phyloP scores from a whole-genome alignment of 2,329 filamentous ascomycete species.

The Microdochium bolleyi region DNA sequence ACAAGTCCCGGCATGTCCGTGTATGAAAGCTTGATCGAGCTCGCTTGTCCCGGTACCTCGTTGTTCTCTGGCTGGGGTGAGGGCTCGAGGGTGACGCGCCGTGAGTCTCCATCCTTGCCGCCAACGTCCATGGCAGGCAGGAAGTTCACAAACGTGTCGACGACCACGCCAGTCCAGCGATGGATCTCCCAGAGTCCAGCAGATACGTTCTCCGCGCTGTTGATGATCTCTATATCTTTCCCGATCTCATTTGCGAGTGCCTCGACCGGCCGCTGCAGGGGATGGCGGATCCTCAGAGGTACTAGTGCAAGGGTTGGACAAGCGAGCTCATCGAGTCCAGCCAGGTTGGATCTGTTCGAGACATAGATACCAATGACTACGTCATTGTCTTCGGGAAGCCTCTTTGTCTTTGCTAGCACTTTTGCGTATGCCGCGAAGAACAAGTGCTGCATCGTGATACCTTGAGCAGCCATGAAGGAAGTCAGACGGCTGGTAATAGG shows the following conservation, averaged over 20 bases:
- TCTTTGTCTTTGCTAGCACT: conserved; percentile 14
- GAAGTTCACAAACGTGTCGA: conserved; percentile 79
- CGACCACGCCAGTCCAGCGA: conserved; percentile 62
- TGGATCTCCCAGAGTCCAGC: conserved; percentile 64
- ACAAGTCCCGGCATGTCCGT: neutral
- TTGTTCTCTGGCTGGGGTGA: conserved; percentile 3
- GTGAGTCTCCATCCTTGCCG: neutral
- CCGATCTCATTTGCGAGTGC: conserved; percentile 56
- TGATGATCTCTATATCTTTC: conserved; percentile 56
- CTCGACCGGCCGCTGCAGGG: conserved; percentile 25
- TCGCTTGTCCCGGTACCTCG: neutral
- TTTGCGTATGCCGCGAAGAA: conserved; percentile 67
- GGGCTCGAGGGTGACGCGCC: neutral
- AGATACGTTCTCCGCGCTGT: conserved; percentile 41
- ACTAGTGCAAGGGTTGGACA: conserved; percentile 76
- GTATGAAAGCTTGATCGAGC: neutral
- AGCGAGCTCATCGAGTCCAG: conserved; percentile 35
- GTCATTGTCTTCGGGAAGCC: conserved; percentile 17
- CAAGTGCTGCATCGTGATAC: conserved; percentile 63
- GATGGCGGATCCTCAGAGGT: conserved; percentile 51
- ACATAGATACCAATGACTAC: conserved; percentile 74
- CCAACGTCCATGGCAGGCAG: conserved; percentile 30
- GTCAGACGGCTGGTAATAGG: conserved; percentile 8
- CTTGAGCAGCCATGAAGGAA: conserved; percentile 23
- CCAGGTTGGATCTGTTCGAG: conserved; percentile 59